These are phyloP conservation scores for Starmerella apicola DNA, from an alignment of 805 yeast genomes.

Conservation along the genomic window DNA sequence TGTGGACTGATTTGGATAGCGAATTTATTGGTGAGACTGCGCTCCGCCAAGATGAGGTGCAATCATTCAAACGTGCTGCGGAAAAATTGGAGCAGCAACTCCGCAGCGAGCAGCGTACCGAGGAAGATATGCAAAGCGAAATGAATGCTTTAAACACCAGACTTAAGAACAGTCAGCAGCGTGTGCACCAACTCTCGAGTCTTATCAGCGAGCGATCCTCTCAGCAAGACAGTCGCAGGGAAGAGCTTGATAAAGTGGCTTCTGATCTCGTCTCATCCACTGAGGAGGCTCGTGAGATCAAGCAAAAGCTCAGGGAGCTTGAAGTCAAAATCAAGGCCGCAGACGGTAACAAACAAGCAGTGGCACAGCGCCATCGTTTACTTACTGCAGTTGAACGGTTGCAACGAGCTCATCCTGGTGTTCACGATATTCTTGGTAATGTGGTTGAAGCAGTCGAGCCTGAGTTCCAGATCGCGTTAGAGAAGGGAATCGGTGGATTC, in stretches of 20 bases:
- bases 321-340: slow-evolving; percentile 55
- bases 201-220: slow-evolving; percentile 10
- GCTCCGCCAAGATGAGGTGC: slow-evolving; percentile 7
- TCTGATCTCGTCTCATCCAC: slow-evolving; percentile 17
- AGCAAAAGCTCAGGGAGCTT: slow-evolving; percentile 45
- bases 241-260: slow-evolving; percentile 14
- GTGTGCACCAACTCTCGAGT: slow-evolving; percentile 9
- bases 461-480: slow-evolving; percentile 17
- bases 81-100: background rate
- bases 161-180: slow-evolving; percentile 2
- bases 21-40: slow-evolving; percentile 8
- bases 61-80: background rate
- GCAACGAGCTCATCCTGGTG: slow-evolving; percentile 62
- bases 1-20: slow-evolving; percentile 7
- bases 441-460: slow-evolving; percentile 53
- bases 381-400: slow-evolving; percentile 62
- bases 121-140: slow-evolving; percentile 5
- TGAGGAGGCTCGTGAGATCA: slow-evolving; percentile 19
- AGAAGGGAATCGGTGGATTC: slow-evolving; percentile 51
- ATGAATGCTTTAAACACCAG: slow-evolving; percentile 2
- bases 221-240: slow-evolving; percentile 8
- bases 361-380: slow-evolving; percentile 52
- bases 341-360: slow-evolving; percentile 63
- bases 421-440: slow-evolving; percentile 69
- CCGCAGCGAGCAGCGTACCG: background rate